Evolutionary conservation across 345 rosid genomes (phyloP).

Genomic region (Firmiana major): DNA sequence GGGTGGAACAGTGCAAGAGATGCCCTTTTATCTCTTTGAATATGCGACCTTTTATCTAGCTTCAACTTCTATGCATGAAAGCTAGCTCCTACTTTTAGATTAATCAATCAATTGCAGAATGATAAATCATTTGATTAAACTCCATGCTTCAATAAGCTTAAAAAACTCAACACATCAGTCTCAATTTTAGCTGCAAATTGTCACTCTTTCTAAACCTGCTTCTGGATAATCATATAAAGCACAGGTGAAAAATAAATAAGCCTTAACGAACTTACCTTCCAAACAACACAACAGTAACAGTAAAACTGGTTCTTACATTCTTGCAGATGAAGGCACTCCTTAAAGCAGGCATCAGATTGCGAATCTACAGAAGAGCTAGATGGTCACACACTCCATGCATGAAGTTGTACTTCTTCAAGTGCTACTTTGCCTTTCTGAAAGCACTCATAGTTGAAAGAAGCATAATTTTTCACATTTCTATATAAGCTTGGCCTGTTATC

Average conservation of each 20-base stretch:
- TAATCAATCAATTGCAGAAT: too few species aligned
- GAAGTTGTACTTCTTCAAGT: constrained; percentile 33
- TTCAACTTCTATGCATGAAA: too few species aligned
- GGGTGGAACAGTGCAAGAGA: not conserved
- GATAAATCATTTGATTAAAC: not conserved
- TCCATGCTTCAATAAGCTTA: not conserved
- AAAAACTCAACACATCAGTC: not conserved
- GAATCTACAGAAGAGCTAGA: not conserved
- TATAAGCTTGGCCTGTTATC: constrained; percentile 38
- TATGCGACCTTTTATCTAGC: not conserved
- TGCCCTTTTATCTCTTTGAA: not conserved
- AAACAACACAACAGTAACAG: not conserved
- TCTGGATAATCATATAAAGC: not conserved
- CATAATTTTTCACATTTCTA: constrained; percentile 39
- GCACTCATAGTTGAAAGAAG: constrained; percentile 38
- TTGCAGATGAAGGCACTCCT: not conserved
- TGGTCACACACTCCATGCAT: not conserved
- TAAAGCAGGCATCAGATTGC: not conserved
- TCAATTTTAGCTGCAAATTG: not conserved
- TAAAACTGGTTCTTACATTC: not conserved
- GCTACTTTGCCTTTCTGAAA: constrained; percentile 39
- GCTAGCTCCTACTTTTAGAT: too few species aligned
- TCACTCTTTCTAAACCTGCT: not conserved
- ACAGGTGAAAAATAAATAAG: not conserved
- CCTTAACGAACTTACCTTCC: not conserved